Evolutionary conservation across 139 green algal species (phyloP).

Genomic region (Chlorella vulgaris): DNA sequence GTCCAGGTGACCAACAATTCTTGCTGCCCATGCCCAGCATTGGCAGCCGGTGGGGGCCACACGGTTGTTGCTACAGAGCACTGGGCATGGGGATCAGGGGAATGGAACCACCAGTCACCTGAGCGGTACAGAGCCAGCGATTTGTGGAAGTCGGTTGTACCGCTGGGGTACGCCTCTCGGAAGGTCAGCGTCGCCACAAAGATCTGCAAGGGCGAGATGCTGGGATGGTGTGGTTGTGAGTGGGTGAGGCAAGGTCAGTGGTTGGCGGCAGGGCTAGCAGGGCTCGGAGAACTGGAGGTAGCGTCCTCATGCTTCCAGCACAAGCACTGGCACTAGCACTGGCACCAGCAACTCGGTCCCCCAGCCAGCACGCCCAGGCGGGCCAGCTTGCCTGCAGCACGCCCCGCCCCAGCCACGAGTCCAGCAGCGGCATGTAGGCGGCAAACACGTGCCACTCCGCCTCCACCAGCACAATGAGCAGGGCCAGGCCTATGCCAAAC

Average conservation of each 20-base stretch:
- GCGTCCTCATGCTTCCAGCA: too few species aligned
- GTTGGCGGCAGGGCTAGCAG: too few species aligned
- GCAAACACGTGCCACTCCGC: slow-evolving; percentile 46
- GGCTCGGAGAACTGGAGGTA: too few species aligned
- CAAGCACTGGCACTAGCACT: too few species aligned
- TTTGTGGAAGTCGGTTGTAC: slow-evolving; percentile 30
- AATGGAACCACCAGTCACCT: not conserved
- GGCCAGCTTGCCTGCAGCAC: slow-evolving; percentile 17
- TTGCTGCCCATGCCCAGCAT: too few species aligned
- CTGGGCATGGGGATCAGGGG: not conserved
- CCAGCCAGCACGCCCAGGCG: not conserved
- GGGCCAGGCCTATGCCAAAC: slow-evolving; percentile 41
- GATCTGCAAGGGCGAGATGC: not conserved
- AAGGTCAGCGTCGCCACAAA: slow-evolving; percentile 43
- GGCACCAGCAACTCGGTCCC: too few species aligned
- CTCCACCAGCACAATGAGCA: slow-evolving; percentile 41
- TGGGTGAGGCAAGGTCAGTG: not conserved
- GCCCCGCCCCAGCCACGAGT: slow-evolving; percentile 42
- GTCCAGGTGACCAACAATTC: too few species aligned
- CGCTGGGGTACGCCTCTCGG: slow-evolving; percentile 30
- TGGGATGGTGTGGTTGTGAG: not conserved
- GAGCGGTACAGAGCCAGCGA: slow-evolving; percentile 38
- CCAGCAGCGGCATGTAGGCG: slow-evolving; percentile 37
- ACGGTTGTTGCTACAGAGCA: not conserved
- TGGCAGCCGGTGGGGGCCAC: too few species aligned